Evolutionary conservation across 495 filamentous ascomycete genomes (phyloP).

Genomic region (Penicillium ucsense): DNA sequence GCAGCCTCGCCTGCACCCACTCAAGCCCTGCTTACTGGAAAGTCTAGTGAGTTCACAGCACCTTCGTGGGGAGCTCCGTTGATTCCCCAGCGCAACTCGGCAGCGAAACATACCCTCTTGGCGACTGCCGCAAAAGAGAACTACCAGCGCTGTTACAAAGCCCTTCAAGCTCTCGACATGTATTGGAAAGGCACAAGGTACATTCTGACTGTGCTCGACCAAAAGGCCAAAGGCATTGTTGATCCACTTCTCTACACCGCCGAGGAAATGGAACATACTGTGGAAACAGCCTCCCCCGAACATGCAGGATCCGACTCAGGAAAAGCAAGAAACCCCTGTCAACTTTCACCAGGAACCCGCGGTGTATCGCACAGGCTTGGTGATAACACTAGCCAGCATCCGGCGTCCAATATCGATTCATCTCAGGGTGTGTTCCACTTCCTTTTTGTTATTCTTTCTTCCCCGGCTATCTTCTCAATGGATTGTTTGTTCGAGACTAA

Average conservation of each 20-base stretch:
- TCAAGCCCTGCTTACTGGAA: slow-evolving; percentile 25
- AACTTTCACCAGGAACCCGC: too few relatives aligned
- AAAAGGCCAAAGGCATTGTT: slow-evolving; percentile 74
- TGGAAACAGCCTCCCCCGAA: slow-evolving; percentile 29
- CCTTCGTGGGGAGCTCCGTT: slow-evolving; percentile 26
- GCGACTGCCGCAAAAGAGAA: slow-evolving; percentile 68
- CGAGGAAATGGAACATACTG: slow-evolving; percentile 64
- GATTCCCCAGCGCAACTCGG: slow-evolving; percentile 36
- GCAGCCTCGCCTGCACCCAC: slow-evolving; percentile 18
- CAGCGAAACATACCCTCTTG: slow-evolving; percentile 60
- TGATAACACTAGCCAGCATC: too few relatives aligned
- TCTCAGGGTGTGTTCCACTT: background rate
- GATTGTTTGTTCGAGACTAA: too few relatives aligned
- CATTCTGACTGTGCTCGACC: slow-evolving; percentile 76
- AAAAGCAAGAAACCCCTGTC: too few relatives aligned
- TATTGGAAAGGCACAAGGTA: slow-evolving; percentile 85
- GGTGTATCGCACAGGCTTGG: too few relatives aligned
- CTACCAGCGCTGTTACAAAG: slow-evolving; percentile 74
- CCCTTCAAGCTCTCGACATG: slow-evolving; percentile 60
- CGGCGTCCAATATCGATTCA: slow-evolving; percentile 9
- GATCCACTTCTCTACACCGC: slow-evolving; percentile 70
- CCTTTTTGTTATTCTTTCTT: too few relatives aligned
- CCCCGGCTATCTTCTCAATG: too few relatives aligned
- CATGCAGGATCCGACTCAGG: slow-evolving; percentile 18
- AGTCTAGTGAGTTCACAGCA: slow-evolving; percentile 34